phyloP scores from a whole-genome alignment of 441 rosid genomes.

The Populus tomentosa region DNA sequence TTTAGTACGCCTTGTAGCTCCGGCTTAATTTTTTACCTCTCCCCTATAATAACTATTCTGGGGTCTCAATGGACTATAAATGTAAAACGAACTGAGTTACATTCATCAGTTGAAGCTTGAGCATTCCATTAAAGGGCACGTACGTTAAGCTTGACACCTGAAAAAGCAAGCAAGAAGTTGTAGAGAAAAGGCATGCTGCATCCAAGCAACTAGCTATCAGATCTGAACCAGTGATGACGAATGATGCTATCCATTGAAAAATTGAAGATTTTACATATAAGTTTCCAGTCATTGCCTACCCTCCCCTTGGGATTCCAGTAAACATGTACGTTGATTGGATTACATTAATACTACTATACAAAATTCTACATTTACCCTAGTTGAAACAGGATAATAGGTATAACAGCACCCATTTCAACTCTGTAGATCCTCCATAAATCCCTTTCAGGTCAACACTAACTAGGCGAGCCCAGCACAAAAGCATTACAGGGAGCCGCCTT shows the following conservation, averaged over 20 bases:
- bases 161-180: neutral
- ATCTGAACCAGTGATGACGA: neutral
- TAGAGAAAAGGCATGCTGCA: neutral
- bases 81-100: no score
- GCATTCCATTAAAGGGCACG: neutral
- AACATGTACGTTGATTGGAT: constrained; percentile 6
- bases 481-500: constrained; percentile 9
- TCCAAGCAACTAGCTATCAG: neutral
- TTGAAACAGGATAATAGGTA: constrained; percentile 3
- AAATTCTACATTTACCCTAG: constrained; percentile 13
- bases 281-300: constrained; percentile 7
- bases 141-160: neutral
- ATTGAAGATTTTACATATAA: neutral
- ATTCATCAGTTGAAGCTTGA: no score
- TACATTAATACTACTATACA: constrained; percentile 10
- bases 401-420: neutral
- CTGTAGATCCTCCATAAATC: neutral
- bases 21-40: no score
- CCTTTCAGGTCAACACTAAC: constrained; percentile 4
- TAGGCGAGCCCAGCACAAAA: constrained; percentile 14
- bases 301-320: neutral
- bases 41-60: no score
- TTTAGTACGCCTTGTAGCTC: neutral
- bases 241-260: constrained; percentile 1
- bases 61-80: no score